A percentile compares a stretch with the other conserved stretches of the same genome.
These are phyloP conservation scores for Vigna reflexopilosa DNA, from an alignment of 306 rosid genomes.

Conservation along the genomic window DNA sequence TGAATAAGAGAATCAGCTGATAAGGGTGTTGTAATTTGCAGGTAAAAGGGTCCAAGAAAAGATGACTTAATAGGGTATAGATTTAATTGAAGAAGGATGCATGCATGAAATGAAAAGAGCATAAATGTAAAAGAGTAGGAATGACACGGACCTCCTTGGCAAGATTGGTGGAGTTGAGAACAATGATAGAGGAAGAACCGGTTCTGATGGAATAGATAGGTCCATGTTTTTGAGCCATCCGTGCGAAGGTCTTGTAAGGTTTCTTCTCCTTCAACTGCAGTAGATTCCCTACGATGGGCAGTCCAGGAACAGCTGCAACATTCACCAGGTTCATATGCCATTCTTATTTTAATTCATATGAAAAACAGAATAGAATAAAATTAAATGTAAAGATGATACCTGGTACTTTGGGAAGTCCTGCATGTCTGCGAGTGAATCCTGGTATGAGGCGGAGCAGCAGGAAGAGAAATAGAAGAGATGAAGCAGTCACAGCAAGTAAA, in stretches of 20 bases:
- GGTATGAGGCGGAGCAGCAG: background rate
- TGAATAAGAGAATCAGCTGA: background rate
- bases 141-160: slow-evolving; percentile 72
- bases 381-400: slow-evolving; percentile 44
- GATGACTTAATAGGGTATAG: background rate
- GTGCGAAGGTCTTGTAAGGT: slow-evolving; percentile 80
- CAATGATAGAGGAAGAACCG: slow-evolving; percentile 83
- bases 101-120: background rate
- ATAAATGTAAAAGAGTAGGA: background rate
- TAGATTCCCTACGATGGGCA: slow-evolving; percentile 84
- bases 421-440: background rate
- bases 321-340: too few relatives aligned
- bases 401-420: slow-evolving; percentile 71
- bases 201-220: slow-evolving; percentile 82
- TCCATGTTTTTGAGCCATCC: slow-evolving; percentile 74
- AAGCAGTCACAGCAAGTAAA: slow-evolving; percentile 53
- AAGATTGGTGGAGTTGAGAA: slow-evolving; percentile 73
- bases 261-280: slow-evolving; percentile 95
- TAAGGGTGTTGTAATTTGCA: background rate
- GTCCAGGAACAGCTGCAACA: slow-evolving; percentile 79
- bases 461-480: slow-evolving; percentile 49
- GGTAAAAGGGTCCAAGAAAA: too few relatives aligned
- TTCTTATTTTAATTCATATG: too few relatives aligned
- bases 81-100: background rate
- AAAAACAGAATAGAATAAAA: background rate